Evolutionary conservation across 2,329 filamentous ascomycete genomes (phyloP).

Genomic region (Hypoxylon sp.): DNA sequence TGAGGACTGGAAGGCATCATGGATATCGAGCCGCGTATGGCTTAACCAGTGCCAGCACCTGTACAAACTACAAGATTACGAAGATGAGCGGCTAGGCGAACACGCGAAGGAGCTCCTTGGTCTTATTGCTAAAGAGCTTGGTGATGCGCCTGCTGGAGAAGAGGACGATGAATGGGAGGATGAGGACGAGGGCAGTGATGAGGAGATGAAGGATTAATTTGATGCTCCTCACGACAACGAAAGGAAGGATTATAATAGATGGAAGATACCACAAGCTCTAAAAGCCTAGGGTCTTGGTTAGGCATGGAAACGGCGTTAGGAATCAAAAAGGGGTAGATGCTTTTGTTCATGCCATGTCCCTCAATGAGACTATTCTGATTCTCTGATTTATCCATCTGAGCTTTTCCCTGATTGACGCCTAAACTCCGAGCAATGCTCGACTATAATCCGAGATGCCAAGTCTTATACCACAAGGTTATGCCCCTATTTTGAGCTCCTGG

Average conservation of each 20-base stretch:
- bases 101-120: slow-evolving; percentile 80
- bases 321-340: slow-evolving; percentile 41
- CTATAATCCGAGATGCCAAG: slow-evolving; percentile 18
- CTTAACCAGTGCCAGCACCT: slow-evolving; percentile 84
- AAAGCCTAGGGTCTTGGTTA: slow-evolving; percentile 37
- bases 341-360: slow-evolving; percentile 30
- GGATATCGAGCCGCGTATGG: slow-evolving; percentile 86
- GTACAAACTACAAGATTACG: slow-evolving; percentile 85
- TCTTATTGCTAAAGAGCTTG: slow-evolving; percentile 74
- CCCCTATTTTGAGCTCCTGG: slow-evolving; percentile 80
- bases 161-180: slow-evolving; percentile 66
- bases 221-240: slow-evolving; percentile 6
- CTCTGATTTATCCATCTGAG: slow-evolving; percentile 31
- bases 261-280: slow-evolving; percentile 47
- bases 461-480: slow-evolving; percentile 51
- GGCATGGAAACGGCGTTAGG: slow-evolving; percentile 50
- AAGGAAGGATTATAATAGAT: slow-evolving; percentile 31
- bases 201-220: slow-evolving; percentile 68
- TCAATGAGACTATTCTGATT: slow-evolving; percentile 25
- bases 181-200: slow-evolving; percentile 65
- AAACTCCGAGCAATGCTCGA: slow-evolving; percentile 49
- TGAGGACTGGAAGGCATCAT: slow-evolving; percentile 71
- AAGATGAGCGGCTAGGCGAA: slow-evolving; percentile 82
- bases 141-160: slow-evolving; percentile 70
- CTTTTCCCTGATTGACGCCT: slow-evolving; percentile 41